Evolutionary conservation across 2,329 filamentous ascomycete species (phyloP), one percentile per base, ranked within the genome.

Genomic region (Colletotrichum sansevieriae): DNA sequence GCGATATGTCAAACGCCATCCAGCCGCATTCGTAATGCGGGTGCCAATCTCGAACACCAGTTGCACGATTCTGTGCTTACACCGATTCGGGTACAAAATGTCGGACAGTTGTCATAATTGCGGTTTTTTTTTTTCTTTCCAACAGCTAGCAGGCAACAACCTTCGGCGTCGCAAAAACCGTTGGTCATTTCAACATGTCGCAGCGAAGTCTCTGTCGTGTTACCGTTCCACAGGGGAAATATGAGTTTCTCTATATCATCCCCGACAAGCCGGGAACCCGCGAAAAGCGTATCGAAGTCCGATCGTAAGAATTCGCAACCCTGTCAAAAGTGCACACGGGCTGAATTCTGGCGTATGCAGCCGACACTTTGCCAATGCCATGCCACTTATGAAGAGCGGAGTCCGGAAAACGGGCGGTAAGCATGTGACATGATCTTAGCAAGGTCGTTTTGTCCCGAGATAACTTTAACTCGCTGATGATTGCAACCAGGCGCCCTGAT

Each of bases 111-210:
- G 29, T 7, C 29, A n/a, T 29, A 33, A 15, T 10, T 51, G 22
- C 22, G 3, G 0, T 15, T 4, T 10, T 8, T 9, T 12, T 9
- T 4, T 22, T 22, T 3, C 22, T 4, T 4, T 15, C 13, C 25
- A n/a, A 33, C 15, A 18, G 13, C 11, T 12, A 51, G 13, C 15
- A 51, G 12, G 11, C 8, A 3, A 29, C 29, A 29, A 29, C 29
- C 1, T 3, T 1, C 6, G 8, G 1, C n/a, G 1, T 33, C 13
- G 8, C 22, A 1, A 51, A 10, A 13, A 0, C 13, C 4, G 3
- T 12, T 10, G 2, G 25, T n/a, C 13, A 29, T 22, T 6, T n/a
- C 22, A 18, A 33, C 22, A 51, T 51, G 47, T 51, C 47, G 47
- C 43, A 61, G 33, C 47, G 18, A 33, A 1, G 8, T 7, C 47